Base-by-base conservation (phyloP, 257 asterid genomes). In the Datura wrightii region DNA sequence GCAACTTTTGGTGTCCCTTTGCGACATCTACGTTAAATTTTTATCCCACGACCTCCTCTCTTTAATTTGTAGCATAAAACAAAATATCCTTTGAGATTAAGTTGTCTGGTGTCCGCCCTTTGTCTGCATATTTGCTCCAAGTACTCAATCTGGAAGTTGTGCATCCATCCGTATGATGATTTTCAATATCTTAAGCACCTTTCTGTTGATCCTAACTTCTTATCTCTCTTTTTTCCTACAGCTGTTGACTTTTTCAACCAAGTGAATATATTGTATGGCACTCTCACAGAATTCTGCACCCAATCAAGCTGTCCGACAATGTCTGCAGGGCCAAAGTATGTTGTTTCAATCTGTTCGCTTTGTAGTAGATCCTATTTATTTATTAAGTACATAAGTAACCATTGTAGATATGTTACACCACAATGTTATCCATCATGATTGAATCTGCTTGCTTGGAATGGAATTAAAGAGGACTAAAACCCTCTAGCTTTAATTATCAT, bases 301-400 rank as follows among this genome's bases (percentile, higher is more conserved):
- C 86, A 97, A 2, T 94, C 91, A 85, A 93, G 87, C 92, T 95
- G 99, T 89, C 99, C 96, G 8, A 94, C 97, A 78, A 95, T 95
- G 99, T 85, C 98, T 79, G 98, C 98, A 13, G 99, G 98, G 71
- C 97, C 97, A 50, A 95, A 95, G 98, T 95, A 93, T 54, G 98
- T 90, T 79, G 0, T 15, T 48, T 46, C 37, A 74, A 74, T 74
- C 59, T 74, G 10, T 74, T 74, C 80, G 46, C 58, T 19, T 72
- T 72, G 58, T 72, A 58, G 80, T 46, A 72, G 80, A 72, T 63
- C 42, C 44, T 10, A 10, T 11, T 31, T 11, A 5, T 46, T 71
- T 10, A 10, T 72, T 46, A 19, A 46, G 5, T 72, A 19, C 56
- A 1, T 19, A 46, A 18, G n/a, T 72, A 10, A 24, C 19, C 59